Conservation (phyloP, 164 flowering plant genomes). For the Sedum album region DNA sequence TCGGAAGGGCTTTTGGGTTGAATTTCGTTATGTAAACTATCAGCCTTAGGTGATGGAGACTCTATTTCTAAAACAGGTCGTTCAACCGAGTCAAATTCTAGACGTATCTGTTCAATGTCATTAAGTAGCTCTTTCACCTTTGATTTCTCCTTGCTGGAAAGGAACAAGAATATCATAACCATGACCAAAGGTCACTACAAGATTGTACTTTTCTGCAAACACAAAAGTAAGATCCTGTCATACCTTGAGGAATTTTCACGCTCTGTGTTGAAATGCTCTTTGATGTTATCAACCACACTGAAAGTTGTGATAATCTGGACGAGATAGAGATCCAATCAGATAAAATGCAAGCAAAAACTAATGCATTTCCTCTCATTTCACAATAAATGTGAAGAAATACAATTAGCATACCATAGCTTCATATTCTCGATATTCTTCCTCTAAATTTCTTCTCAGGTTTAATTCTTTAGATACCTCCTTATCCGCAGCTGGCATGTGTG, state of each 20-base stretch:
- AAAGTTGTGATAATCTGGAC: conserved; percentile 80
- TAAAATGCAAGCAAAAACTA: neutral
- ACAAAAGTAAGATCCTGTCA: neutral
- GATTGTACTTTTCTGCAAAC: neutral
- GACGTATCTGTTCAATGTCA: conserved; percentile 57
- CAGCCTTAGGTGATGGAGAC: conserved; percentile 32
- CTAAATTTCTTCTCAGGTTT: conserved; percentile 55
- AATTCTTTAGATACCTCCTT: conserved; percentile 30
- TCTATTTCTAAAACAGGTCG: conserved; percentile 70
- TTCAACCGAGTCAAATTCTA: conserved; percentile 69
- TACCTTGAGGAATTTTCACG: conserved; percentile 52
- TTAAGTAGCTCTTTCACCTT: conserved; percentile 58
- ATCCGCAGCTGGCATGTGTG: conserved; percentile 26
- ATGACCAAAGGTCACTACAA: neutral
- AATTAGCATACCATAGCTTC: conserved; percentile 67
- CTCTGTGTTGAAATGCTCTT: conserved; percentile 65
- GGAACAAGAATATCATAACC: neutral
- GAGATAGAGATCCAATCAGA: neutral
- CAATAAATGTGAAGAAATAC: neutral
- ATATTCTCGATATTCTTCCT: conserved; percentile 68
- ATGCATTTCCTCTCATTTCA: neutral
- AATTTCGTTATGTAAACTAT: conserved; percentile 24
- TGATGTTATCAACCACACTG: conserved; percentile 91
- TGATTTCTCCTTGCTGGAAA: conserved; percentile 66
- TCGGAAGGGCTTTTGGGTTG: conserved; percentile 17